Conservation (phyloP, 306 rosid genomes). For the Arachis stenosperma region DNA sequence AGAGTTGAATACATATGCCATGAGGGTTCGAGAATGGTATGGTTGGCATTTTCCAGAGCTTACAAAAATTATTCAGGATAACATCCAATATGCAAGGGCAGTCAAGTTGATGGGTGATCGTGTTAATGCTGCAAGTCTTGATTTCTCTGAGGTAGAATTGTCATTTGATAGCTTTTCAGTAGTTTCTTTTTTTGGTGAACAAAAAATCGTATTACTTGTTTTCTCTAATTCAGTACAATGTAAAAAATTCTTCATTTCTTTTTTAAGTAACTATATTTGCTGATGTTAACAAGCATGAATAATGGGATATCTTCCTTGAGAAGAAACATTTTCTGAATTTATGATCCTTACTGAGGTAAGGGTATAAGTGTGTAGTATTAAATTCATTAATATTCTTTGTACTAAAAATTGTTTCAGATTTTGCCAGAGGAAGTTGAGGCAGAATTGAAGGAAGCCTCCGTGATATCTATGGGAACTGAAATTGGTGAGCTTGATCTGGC, state of each 20-base stretch:
- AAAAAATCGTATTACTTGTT: not conserved
- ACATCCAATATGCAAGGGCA: constrained; percentile 77
- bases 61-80: constrained; percentile 81
- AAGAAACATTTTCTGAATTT: not conserved
- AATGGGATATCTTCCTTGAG: not conserved
- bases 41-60: constrained; percentile 99
- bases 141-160: constrained; percentile 80
- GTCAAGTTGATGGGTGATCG: constrained; percentile 97
- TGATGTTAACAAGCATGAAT: not conserved
- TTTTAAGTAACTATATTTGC: not conserved
- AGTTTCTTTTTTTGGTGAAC: not conserved
- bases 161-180: not conserved
- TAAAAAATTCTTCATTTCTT: not conserved
- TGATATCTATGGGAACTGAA: constrained; percentile 99
- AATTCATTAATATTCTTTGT: not conserved
- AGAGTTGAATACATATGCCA: constrained; percentile 91
- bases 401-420: constrained; percentile 48
- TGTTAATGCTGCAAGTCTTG: constrained; percentile 75
- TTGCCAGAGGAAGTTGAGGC: constrained; percentile 79
- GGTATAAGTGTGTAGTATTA: no score
- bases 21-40: constrained; percentile 98
- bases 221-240: not conserved
- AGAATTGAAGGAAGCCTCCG: constrained; percentile 77
- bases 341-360: not conserved
- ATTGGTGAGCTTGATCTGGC: constrained; percentile 86